A percentile compares a stretch with the other conserved stretches of the same genome.
phyloP scores from a whole-genome alignment of 2,329 filamentous ascomycete species.

The Sarocladium strictum region DNA sequence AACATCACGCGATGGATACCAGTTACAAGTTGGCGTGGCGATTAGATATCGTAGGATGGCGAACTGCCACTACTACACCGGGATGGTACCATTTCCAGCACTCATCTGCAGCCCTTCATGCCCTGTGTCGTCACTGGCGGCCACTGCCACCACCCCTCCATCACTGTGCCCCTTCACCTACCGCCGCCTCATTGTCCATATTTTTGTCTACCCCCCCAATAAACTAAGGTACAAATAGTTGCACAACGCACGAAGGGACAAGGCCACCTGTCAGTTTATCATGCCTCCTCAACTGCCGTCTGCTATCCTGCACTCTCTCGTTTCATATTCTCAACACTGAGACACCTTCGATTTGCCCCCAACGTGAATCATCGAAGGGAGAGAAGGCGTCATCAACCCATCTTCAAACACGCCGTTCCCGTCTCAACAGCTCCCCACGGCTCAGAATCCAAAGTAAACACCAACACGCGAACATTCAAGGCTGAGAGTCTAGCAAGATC shows the following conservation, averaged over 20 bases:
- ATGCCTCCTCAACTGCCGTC: neutral
- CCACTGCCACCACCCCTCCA: neutral
- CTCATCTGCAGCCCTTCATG: neutral
- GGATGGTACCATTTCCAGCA: neutral
- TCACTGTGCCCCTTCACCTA: neutral
- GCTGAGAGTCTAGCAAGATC: no score
- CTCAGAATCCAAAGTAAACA: no score
- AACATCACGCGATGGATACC: no score
- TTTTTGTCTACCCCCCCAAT: neutral
- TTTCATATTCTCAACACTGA: neutral
- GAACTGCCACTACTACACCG: neutral
- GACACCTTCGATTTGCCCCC: neutral
- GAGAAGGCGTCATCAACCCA: neutral
- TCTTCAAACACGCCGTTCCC: neutral
- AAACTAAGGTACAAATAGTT: neutral
- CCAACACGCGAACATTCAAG: no score
- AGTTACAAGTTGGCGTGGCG: neutral
- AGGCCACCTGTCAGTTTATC: neutral
- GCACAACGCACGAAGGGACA: conserved; percentile 2
- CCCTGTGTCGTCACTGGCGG: conserved; percentile 4
- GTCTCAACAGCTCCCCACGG: no score
- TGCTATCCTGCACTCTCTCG: neutral
- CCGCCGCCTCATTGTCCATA: neutral
- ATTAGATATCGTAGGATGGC: neutral
- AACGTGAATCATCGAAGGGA: neutral